A percentile compares a stretch with the other conserved stretches of the same genome.
Evolutionary conservation across 495 filamentous ascomycete genomes (phyloP).

Genomic region (Chaetomium fimeti): DNA sequence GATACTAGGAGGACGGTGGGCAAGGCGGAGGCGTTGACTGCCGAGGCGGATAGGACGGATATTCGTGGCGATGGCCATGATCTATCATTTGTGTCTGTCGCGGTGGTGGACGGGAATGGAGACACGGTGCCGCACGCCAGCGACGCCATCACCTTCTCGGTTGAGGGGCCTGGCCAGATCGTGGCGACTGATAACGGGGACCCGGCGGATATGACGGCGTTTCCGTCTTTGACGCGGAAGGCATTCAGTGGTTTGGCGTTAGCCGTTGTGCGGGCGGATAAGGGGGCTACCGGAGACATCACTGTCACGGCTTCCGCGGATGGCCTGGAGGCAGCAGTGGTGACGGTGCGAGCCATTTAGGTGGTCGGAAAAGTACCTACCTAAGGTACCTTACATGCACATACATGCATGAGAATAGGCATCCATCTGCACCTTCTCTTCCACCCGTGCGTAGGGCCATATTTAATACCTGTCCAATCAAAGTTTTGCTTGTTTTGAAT

Average conservation of each 20-base stretch:
- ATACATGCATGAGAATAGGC: background rate
- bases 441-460: too few species aligned
- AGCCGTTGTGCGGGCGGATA: slow-evolving; percentile 40
- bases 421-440: too few species aligned
- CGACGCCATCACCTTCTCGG: slow-evolving; percentile 45
- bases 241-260: slow-evolving; percentile 47
- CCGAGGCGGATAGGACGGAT: slow-evolving; percentile 38
- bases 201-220: slow-evolving; percentile 44
- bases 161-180: slow-evolving; percentile 44
- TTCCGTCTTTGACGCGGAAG: slow-evolving; percentile 44
- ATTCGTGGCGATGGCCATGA: slow-evolving; percentile 45
- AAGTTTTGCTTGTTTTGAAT: too few species aligned
- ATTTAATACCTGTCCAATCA: too few species aligned
- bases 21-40: slow-evolving; percentile 31
- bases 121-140: slow-evolving; percentile 29
- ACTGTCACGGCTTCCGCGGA: background rate
- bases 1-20: slow-evolving; percentile 41
- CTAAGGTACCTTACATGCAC: background rate
- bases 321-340: background rate
- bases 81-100: slow-evolving; percentile 45
- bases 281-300: slow-evolving; percentile 3
- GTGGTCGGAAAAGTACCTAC: background rate
- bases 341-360: background rate
- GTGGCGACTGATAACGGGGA: slow-evolving; percentile 51
- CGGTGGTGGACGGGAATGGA: slow-evolving; percentile 40